Percentiles rank a stretch among this genome's conserved stretches.
Evolutionary conservation across 1,284 basidiomycete genomes (phyloP).

Genomic region (Macrocystidia cucumis): DNA sequence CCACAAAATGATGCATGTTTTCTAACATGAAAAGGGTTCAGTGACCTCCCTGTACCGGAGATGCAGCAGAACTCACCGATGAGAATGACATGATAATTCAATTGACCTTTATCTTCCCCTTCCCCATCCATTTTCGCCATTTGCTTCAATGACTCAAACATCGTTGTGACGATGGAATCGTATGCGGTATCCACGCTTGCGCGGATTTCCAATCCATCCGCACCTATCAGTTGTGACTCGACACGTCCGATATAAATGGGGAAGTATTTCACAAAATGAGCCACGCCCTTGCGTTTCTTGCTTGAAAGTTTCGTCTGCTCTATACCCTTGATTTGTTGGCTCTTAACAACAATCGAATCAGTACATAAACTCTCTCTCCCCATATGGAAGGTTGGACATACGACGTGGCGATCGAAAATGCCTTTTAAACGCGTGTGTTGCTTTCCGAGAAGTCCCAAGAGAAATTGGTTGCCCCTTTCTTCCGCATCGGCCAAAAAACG

Average conservation of each 20-base stretch:
- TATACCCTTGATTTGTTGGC: conserved; percentile 83
- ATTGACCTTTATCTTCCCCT: conserved; percentile 91
- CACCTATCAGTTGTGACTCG: conserved; percentile 80
- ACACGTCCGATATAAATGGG: conserved; percentile 82
- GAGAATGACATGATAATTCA: conserved; percentile 94
- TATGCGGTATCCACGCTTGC: conserved; percentile 77
- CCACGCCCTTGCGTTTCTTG: conserved; percentile 90
- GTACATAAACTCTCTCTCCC: conserved; percentile 3
- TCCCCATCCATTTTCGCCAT: conserved; percentile 91
- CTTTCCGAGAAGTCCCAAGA: conserved; percentile 71
- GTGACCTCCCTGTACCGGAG: conserved; percentile 5
- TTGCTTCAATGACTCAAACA: conserved; percentile 91
- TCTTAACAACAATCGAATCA: conserved; percentile 32
- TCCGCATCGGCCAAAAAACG: conserved; percentile 74
- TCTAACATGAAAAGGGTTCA: conserved; percentile 38
- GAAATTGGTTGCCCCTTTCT: conserved; percentile 71
- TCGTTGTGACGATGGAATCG: conserved; percentile 79
- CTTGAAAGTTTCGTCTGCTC: conserved; percentile 87
- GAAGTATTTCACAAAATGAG: conserved; percentile 91
- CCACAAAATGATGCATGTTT: conserved; percentile 92
- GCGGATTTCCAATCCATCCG: conserved; percentile 75
- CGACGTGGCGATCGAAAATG: conserved; percentile 72
- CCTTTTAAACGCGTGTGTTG: conserved; percentile 73
- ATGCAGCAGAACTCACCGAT: conserved; percentile 70
- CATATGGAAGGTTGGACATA: conserved; percentile 29